Evolutionary conservation across 73 alveolate genomes (phyloP).

Genomic region (Symbiodinium natans): DNA sequence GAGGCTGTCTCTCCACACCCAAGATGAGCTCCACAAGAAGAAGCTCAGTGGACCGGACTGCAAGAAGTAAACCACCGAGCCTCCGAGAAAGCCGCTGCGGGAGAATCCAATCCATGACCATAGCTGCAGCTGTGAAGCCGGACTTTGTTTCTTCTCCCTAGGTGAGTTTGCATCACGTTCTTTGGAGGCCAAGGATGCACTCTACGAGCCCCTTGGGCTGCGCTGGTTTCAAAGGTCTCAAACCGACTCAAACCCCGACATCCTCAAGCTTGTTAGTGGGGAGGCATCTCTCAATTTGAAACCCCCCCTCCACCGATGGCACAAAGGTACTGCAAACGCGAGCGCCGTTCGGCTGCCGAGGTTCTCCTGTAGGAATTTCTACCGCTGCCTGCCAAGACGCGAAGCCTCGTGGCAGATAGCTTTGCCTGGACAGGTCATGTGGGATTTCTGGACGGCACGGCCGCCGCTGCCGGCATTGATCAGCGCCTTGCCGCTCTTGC

Average conservation of each 20-base stretch:
- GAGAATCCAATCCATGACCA: not conserved
- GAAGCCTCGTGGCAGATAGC: not conserved
- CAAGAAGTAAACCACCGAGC: too few relatives aligned
- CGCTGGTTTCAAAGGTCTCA: too few relatives aligned
- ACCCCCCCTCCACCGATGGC: not conserved
- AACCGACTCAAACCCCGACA: too few relatives aligned
- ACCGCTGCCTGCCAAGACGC: too few relatives aligned
- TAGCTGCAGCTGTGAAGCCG: too few relatives aligned
- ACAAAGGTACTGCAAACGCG: constrained; percentile 73
- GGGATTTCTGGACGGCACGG: constrained; percentile 89
- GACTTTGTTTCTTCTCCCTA: not conserved
- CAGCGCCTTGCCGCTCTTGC: constrained; percentile 76
- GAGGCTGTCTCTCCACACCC: constrained; percentile 82
- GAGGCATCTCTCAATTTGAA: too few relatives aligned
- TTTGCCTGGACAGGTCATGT: constrained; percentile 55
- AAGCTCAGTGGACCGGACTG: constrained; percentile 52
- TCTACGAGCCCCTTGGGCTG: constrained; percentile 43
- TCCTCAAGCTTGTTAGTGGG: too few relatives aligned
- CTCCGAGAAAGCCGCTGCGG: not conserved
- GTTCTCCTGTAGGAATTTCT: not conserved
- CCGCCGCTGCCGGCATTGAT: constrained; percentile 75
- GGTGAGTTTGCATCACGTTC: constrained; percentile 90
- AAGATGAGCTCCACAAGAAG: constrained; percentile 91
- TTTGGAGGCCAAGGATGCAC: constrained; percentile 88
- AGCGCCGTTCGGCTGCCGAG: constrained; percentile 91